Percentiles rank a stretch among this genome's conserved stretches.
These are phyloP conservation scores for Mortierella sp. DNA, from an alignment of 371 early-diverging fungal species.

Conservation along the genomic window DNA sequence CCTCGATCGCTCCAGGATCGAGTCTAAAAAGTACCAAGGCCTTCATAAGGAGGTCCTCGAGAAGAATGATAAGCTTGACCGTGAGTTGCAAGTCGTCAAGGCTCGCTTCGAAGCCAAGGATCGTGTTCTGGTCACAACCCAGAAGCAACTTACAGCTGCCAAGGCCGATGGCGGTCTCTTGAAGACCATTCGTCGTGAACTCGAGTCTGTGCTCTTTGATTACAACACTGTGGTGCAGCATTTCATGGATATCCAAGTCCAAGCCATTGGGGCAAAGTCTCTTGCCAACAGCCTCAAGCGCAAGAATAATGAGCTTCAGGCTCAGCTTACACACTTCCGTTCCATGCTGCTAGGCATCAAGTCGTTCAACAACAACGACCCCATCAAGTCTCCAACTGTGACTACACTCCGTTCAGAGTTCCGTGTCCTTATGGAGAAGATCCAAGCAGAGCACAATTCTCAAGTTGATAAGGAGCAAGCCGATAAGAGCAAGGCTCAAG, in stretches of 20 bases:
- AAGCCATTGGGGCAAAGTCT: conserved; percentile 52
- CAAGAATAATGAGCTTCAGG: conserved; percentile 50
- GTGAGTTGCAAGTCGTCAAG: conserved; percentile 49
- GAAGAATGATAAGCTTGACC: conserved; percentile 45
- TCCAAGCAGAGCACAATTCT: conserved; percentile 52
- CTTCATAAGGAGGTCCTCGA: conserved; percentile 54
- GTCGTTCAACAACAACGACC: conserved; percentile 56
- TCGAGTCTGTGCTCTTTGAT: conserved; percentile 54
- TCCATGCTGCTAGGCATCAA: conserved; percentile 56
- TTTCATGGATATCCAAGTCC: conserved; percentile 55
- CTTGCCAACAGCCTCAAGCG: conserved; percentile 48
- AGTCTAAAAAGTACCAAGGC: conserved; percentile 48
- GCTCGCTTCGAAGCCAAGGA: conserved; percentile 57
- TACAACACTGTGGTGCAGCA: conserved; percentile 58
- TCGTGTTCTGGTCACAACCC: conserved; percentile 46
- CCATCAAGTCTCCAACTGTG: conserved; percentile 53
- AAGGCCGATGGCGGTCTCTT: conserved; percentile 53
- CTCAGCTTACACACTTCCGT: conserved; percentile 44
- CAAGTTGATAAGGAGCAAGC: conserved; percentile 46
- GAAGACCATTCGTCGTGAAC: conserved; percentile 55
- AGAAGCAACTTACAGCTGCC: conserved; percentile 51
- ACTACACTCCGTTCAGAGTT: conserved; percentile 51
- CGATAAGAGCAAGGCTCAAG: conserved; percentile 52
- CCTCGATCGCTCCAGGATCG: conserved; percentile 45
- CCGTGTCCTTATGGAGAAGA: conserved; percentile 48